Evolutionary conservation across 306 rosid species (phyloP).

Genomic region (Benincasa hispida): DNA sequence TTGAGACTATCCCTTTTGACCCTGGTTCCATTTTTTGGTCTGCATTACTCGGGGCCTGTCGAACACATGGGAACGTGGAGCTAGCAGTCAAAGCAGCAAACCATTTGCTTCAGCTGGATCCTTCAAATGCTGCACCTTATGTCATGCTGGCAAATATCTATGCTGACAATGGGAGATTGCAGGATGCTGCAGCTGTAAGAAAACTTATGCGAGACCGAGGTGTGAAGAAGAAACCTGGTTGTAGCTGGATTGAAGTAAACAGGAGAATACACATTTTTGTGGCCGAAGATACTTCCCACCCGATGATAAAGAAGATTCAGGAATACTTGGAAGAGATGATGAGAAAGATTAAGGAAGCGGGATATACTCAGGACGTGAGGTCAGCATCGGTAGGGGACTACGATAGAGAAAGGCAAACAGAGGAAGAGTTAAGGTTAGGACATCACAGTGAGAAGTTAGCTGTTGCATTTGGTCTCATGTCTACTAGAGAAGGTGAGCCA

Average conservation of each 20-base stretch:
- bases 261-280: neutral
- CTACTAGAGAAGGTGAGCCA: conserved; percentile 43
- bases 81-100: conserved; percentile 63
- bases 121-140: conserved; percentile 51
- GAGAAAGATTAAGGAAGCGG: conserved; percentile 45
- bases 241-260: neutral
- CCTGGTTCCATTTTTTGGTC: conserved; percentile 70
- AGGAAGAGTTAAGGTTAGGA: conserved; percentile 36
- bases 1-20: conserved; percentile 59
- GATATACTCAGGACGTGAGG: conserved; percentile 53
- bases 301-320: conserved; percentile 51
- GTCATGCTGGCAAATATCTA: conserved; percentile 19
- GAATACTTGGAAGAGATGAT: conserved; percentile 50
- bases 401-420: conserved; percentile 14
- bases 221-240: conserved; percentile 4
- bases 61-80: conserved; percentile 67
- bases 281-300: conserved; percentile 48
- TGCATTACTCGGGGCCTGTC: conserved; percentile 71
- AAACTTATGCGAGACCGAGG: conserved; percentile 1
- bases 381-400: conserved; percentile 51
- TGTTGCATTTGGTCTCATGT: conserved; percentile 36
- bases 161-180: conserved; percentile 1
- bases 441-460: conserved; percentile 4
- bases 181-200: neutral
- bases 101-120: conserved; percentile 48